phyloP scores from a whole-genome alignment of 768 basidiomycete genomes.

The Boletus rubroflammeus region DNA sequence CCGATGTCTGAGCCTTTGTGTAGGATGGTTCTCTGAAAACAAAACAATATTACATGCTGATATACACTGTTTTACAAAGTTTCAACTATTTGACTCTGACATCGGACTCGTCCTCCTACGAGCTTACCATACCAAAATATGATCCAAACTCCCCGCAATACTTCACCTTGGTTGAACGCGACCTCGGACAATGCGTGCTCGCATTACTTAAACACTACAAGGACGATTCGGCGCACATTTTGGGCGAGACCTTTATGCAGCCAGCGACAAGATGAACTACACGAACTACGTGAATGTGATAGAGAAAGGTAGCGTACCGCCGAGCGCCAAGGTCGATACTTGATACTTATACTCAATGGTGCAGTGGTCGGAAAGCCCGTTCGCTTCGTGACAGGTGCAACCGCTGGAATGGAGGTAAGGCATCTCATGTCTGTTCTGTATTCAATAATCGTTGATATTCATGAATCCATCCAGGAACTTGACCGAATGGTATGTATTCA shows the following conservation, averaged over 20 bases:
- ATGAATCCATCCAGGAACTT: conserved; percentile 9
- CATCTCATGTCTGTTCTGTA: background rate
- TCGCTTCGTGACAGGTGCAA: conserved; percentile 17
- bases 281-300: conserved; percentile 12
- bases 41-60: background rate
- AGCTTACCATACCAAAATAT: conserved; percentile 21
- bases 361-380: conserved; percentile 28
- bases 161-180: conserved; percentile 24
- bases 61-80: background rate
- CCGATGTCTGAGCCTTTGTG: background rate
- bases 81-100: conserved; percentile 5
- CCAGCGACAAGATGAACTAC: conserved; percentile 22
- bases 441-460: background rate
- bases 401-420: conserved; percentile 19
- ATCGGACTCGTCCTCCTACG: conserved; percentile 12
- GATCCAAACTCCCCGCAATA: conserved; percentile 15
- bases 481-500: conserved; percentile 25
- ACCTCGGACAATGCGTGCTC: conserved; percentile 21
- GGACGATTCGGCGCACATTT: conserved; percentile 13
- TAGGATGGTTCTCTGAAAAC: conserved; percentile 29
- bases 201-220: conserved; percentile 26
- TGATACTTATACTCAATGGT: background rate
- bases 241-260: conserved; percentile 26
- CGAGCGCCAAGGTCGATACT: background rate
- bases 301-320: conserved; percentile 10